These are phyloP conservation scores for Mycena vitilis DNA, from an alignment of 768 basidiomycete genomes.

Conservation along the genomic window DNA sequence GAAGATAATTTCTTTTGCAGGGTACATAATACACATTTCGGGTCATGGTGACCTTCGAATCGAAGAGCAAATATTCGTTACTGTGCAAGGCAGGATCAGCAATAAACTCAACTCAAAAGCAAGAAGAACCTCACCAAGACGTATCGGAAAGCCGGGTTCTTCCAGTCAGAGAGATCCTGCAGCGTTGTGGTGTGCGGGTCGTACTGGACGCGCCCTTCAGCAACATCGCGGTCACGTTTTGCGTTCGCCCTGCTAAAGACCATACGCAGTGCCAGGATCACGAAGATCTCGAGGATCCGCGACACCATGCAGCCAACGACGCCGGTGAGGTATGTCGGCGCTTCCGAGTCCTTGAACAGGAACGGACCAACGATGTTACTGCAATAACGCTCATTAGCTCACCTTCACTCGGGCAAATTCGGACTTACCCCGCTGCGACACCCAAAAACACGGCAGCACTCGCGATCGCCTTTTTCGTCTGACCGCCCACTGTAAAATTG, in stretches of 20 bases:
- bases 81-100: slow-evolving; percentile 1
- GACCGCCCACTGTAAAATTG: slow-evolving; percentile 43
- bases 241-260: slow-evolving; percentile 37
- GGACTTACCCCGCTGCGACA: slow-evolving; percentile 37
- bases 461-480: slow-evolving; percentile 40
- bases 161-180: slow-evolving; percentile 42
- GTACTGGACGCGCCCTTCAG: slow-evolving; percentile 38
- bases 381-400: background rate
- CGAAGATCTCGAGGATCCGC: slow-evolving; percentile 40
- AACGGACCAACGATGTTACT: slow-evolving; percentile 42
- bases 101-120: background rate
- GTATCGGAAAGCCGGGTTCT: slow-evolving; percentile 43
- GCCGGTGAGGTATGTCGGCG: slow-evolving; percentile 39
- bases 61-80: background rate
- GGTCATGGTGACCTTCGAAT: too few species aligned
- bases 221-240: slow-evolving; percentile 36
- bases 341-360: slow-evolving; percentile 41
- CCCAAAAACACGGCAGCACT: slow-evolving; percentile 39
- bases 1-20: background rate
- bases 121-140: slow-evolving; percentile 25
- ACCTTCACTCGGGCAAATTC: too few species aligned
- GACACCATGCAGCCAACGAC: slow-evolving; percentile 41
- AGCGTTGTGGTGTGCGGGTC: slow-evolving; percentile 33
- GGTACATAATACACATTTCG: background rate
- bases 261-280: slow-evolving; percentile 40